Conservation (phyloP, 2,329 filamentous ascomycete genomes). For the Arthrobotrys conoides region DNA sequence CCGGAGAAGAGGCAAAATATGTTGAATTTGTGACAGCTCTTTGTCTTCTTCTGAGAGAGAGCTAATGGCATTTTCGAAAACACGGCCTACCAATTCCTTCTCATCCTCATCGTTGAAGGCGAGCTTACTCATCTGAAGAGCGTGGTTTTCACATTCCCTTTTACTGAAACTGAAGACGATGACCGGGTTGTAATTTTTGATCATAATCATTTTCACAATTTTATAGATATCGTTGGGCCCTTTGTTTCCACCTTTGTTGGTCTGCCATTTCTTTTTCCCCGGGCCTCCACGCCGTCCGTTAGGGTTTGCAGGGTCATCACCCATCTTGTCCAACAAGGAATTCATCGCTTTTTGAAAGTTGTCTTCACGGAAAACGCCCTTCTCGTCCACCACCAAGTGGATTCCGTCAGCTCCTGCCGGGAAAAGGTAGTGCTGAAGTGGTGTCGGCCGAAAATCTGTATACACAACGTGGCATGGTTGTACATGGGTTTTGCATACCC, state of each 20-base stretch:
- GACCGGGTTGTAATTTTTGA: conserved; percentile 96
- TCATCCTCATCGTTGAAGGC: conserved; percentile 97
- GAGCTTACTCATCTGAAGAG: conserved; percentile 85
- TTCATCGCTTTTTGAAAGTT: conserved; percentile 98
- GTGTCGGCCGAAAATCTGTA: conserved; percentile 96
- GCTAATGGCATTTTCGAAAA: conserved; percentile 93
- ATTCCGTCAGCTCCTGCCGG: conserved; percentile 93
- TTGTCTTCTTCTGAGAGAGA: conserved; percentile 93
- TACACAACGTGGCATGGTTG: conserved; percentile 99
- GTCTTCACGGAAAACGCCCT: conserved; percentile 93
- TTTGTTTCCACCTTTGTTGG: conserved; percentile 84
- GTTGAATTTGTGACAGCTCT: conserved; percentile 86
- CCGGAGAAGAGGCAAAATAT: conserved; percentile 88
- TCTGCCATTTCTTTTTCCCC: conserved; percentile 91
- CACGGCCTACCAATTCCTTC: conserved; percentile 92
- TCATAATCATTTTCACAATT: conserved; percentile 98
- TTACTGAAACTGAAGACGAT: conserved; percentile 99
- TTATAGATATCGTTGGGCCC: conserved; percentile 87
- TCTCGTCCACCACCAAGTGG: conserved; percentile 94
- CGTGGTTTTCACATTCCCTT: conserved; percentile 91
- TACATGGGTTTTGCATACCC: conserved; percentile 97
- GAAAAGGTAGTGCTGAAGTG: conserved; percentile 97
- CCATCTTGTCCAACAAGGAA: conserved; percentile 87
- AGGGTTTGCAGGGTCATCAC: conserved; percentile 83
- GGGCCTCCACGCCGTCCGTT: conserved; percentile 82